Evolutionary conservation across 2,329 filamentous ascomycete genomes (phyloP).

Genomic region (Botrytis cinerea): DNA sequence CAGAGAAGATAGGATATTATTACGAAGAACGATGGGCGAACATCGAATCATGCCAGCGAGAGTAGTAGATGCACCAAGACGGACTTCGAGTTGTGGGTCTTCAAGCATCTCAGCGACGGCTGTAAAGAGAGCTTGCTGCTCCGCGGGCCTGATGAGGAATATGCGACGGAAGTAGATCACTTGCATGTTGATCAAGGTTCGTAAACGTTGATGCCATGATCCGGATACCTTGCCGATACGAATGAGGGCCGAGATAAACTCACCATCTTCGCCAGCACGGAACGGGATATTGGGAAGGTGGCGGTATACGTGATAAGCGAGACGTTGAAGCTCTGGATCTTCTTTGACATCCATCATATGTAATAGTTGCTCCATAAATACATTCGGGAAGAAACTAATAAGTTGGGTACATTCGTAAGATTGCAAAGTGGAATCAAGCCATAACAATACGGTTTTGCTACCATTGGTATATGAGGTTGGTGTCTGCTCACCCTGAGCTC

Average conservation of each 20-base stretch:
- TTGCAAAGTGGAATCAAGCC: slow-evolving; percentile 88
- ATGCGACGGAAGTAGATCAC: slow-evolving; percentile 97
- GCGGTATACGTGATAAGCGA: slow-evolving; percentile 95
- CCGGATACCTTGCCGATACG: slow-evolving; percentile 80
- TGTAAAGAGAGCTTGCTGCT: slow-evolving; percentile 80
- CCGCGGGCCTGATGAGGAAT: slow-evolving; percentile 75
- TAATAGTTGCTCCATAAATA: slow-evolving; percentile 87
- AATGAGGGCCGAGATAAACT: slow-evolving; percentile 83
- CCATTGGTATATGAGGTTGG: slow-evolving; percentile 93
- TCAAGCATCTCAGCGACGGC: slow-evolving; percentile 96
- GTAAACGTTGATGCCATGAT: slow-evolving; percentile 93
- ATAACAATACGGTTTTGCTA: slow-evolving; percentile 92
- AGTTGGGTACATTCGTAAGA: slow-evolving; percentile 92
- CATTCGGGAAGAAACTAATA: slow-evolving; percentile 83
- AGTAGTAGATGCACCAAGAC: slow-evolving; percentile 87
- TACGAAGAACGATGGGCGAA: slow-evolving; percentile 78
- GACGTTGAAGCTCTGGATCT: slow-evolving; percentile 89
- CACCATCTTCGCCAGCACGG: slow-evolving; percentile 77
- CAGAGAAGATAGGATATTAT: slow-evolving; percentile 72
- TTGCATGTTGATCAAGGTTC: slow-evolving; percentile 97
- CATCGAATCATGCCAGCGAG: slow-evolving; percentile 97
- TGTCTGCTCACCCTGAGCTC: slow-evolving; percentile 84
- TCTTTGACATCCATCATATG: slow-evolving; percentile 99
- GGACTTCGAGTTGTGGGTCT: slow-evolving; percentile 89
- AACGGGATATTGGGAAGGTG: slow-evolving; percentile 96